These are phyloP conservation scores for Thalia dealbata DNA, from an alignment of 176 grass and related monocot genomes.

Conservation along the genomic window DNA sequence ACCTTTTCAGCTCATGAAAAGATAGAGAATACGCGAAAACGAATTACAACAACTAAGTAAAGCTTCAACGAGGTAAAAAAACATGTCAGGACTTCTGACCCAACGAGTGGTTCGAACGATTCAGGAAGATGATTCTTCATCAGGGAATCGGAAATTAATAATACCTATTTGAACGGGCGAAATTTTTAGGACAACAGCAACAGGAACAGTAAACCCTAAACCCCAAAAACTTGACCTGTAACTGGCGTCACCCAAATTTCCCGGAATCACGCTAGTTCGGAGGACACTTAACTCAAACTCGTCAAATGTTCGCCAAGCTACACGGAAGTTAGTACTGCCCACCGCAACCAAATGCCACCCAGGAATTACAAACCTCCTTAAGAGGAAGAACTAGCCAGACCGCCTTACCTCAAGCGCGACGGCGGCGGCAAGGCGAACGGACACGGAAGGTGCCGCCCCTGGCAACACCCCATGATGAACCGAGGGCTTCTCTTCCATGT, in stretches of 20 bases:
- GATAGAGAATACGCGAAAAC: no score
- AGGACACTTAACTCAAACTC: no score
- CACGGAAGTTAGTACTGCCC: neutral
- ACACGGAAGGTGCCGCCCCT: slow-evolving; percentile 22
- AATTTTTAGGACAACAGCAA: no score
- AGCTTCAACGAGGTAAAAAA: no score
- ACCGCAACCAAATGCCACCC: neutral
- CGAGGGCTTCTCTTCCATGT: slow-evolving; percentile 21
- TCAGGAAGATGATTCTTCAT: neutral
- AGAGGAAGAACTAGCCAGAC: neutral
- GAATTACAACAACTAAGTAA: no score
- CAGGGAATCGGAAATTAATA: neutral
- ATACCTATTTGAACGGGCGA: neutral
- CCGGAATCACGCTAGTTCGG: no score
- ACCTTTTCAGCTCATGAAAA: no score
- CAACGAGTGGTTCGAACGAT: no score
- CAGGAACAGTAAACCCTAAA: slow-evolving; percentile 4
- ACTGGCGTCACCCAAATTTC: no score
- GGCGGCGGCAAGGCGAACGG: neutral
- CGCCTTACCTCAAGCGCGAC: slow-evolving; percentile 29
- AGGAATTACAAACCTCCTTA: slow-evolving; percentile 2
- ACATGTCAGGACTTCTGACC: no score
- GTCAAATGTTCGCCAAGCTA: neutral
- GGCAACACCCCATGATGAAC: slow-evolving; percentile 21
- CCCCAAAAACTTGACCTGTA: neutral